phyloP scores from a whole-genome alignment of 2,329 filamentous ascomycete species.

The Fusarium sacchari region DNA sequence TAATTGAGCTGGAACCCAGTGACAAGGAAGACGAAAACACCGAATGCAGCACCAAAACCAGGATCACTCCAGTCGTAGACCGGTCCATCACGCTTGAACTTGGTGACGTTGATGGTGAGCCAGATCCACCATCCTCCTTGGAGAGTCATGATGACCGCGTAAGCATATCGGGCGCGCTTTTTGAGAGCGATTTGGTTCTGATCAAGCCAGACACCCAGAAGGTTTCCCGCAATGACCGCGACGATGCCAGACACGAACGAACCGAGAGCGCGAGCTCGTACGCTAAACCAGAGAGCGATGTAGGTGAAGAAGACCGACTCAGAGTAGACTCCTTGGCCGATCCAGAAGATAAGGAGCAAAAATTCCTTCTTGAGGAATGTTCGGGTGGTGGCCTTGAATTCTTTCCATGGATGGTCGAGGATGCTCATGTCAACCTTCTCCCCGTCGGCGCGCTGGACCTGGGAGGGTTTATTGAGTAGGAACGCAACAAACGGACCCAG shows the following conservation, averaged over 20 bases:
- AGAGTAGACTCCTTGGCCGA: slow-evolving; percentile 71
- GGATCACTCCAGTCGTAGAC: slow-evolving; percentile 70
- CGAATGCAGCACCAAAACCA: slow-evolving; percentile 72
- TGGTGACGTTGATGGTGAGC: slow-evolving; percentile 70
- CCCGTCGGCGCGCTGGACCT: slow-evolving; percentile 72
- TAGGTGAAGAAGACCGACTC: slow-evolving; percentile 67
- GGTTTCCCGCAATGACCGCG: slow-evolving; percentile 69
- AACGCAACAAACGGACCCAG: slow-evolving; percentile 68
- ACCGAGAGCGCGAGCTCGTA: slow-evolving; percentile 68
- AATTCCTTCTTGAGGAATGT: slow-evolving; percentile 69
- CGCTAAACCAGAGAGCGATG: slow-evolving; percentile 69
- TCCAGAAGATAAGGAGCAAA: slow-evolving; percentile 69
- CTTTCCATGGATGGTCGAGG: slow-evolving; percentile 61
- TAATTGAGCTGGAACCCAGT: slow-evolving; percentile 78
- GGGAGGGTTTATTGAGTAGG: slow-evolving; percentile 64
- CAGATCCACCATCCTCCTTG: slow-evolving; percentile 77
- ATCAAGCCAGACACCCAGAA: slow-evolving; percentile 71
- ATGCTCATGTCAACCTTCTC: slow-evolving; percentile 66
- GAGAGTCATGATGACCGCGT: slow-evolving; percentile 59
- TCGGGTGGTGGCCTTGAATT: slow-evolving; percentile 65
- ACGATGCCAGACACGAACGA: slow-evolving; percentile 74
- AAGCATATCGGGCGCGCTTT: slow-evolving; percentile 62
- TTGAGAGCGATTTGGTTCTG: slow-evolving; percentile 61
- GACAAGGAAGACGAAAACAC: slow-evolving; percentile 71
- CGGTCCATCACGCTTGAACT: slow-evolving; percentile 64